Percentiles rank a stretch among this genome's conserved stretches.
Conservation (phyloP, 2,329 filamentous ascomycete genomes). For the Pyrenophora tritici-repentis region DNA sequence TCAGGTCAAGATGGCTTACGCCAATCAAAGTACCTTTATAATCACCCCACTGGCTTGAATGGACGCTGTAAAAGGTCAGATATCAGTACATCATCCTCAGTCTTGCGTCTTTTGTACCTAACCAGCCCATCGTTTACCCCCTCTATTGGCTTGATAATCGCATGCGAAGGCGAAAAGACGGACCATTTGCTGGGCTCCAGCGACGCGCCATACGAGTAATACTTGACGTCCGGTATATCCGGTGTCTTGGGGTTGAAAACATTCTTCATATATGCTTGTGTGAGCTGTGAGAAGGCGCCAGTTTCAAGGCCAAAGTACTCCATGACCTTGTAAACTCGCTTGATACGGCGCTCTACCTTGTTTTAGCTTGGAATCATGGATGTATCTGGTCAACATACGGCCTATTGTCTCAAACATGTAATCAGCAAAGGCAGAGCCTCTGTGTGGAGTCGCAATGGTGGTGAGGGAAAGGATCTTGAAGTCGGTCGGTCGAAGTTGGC, state of each 20-base stretch:
- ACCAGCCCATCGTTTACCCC: slow-evolving; percentile 68
- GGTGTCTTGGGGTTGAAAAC: slow-evolving; percentile 65
- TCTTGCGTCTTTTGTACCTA: slow-evolving; percentile 44
- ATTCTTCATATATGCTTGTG: slow-evolving; percentile 61
- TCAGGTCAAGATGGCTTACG: slow-evolving; percentile 67
- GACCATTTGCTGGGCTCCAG: slow-evolving; percentile 61
- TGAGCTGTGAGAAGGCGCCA: slow-evolving; percentile 66
- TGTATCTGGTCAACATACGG: slow-evolving; percentile 47
- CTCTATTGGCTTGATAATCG: slow-evolving; percentile 59
- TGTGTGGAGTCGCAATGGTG: slow-evolving; percentile 66
- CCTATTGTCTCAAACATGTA: slow-evolving; percentile 64
- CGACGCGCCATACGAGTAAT: slow-evolving; percentile 67
- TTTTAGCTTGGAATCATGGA: slow-evolving; percentile 15
- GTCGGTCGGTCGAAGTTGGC: slow-evolving; percentile 60
- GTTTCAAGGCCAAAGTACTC: slow-evolving; percentile 61
- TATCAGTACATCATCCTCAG: not conserved
- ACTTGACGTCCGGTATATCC: slow-evolving; percentile 59
- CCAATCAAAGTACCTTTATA: slow-evolving; percentile 68
- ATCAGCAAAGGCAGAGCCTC: slow-evolving; percentile 66
- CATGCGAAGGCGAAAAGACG: slow-evolving; percentile 62
- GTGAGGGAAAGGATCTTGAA: slow-evolving; percentile 77
- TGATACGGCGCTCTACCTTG: slow-evolving; percentile 51
- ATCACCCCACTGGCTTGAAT: slow-evolving; percentile 64
- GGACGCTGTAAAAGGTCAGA: slow-evolving; percentile 49
- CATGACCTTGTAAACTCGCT: slow-evolving; percentile 61